Conservation (phyloP, 169 alveolate genomes). For the Plasmodium berghei region DNA sequence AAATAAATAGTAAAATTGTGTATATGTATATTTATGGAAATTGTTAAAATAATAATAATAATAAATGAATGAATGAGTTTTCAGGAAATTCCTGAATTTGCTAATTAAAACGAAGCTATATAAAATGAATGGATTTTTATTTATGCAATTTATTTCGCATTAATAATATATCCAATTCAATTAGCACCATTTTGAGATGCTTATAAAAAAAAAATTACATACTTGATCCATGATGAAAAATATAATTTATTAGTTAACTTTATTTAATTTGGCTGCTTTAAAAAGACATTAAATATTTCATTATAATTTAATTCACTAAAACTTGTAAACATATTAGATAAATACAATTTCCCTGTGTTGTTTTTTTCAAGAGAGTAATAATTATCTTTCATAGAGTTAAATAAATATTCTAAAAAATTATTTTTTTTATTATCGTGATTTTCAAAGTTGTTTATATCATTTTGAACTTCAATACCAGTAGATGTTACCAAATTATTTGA, state of each 20-base stretch:
- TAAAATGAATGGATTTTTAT: too few relatives aligned
- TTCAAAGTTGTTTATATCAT: neutral
- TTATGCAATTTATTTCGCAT: too few relatives aligned
- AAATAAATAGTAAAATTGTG: too few relatives aligned
- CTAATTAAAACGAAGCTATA: too few relatives aligned
- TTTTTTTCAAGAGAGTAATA: conserved; percentile 21
- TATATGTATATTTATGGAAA: too few relatives aligned
- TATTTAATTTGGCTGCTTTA: conserved; percentile 6
- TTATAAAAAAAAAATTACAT: neutral
- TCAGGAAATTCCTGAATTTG: too few relatives aligned
- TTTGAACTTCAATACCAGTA: neutral
- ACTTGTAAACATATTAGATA: conserved; percentile 35
- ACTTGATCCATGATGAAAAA: neutral
- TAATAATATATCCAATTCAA: too few relatives aligned
- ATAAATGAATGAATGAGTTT: too few relatives aligned
- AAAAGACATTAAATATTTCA: conserved; percentile 24
- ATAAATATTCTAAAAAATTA: conserved; percentile 24
- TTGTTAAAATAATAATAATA: too few relatives aligned
- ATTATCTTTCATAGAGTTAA: conserved; percentile 11
- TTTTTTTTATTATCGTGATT: neutral
- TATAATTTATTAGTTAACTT: neutral
- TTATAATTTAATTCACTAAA: conserved; percentile 52
- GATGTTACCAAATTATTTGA: too few relatives aligned
- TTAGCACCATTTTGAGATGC: neutral
- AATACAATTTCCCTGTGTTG: conserved; percentile 8